Conservation (phyloP, 2,329 filamentous ascomycete species). For the Penicillium sp. region DNA sequence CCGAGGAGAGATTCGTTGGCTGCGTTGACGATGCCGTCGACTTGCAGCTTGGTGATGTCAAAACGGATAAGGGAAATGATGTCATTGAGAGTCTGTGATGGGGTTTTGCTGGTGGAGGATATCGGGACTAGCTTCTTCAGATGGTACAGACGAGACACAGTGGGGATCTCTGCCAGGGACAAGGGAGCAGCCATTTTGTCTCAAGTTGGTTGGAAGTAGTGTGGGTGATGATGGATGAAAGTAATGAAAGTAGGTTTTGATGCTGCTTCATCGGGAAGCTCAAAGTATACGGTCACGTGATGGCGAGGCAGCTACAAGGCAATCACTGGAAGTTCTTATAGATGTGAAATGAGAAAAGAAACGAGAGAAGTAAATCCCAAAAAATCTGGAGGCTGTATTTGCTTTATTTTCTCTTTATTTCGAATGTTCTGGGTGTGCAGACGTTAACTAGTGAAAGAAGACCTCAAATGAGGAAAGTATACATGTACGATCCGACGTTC, state of each 20-base stretch:
- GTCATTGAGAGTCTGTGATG: slow-evolving; percentile 49
- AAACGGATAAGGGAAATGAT: slow-evolving; percentile 64
- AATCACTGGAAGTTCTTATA: background rate
- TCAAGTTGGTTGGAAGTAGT: background rate
- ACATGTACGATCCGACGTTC: background rate
- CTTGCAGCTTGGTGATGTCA: slow-evolving; percentile 74
- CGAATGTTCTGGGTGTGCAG: background rate
- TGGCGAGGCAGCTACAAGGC: background rate
- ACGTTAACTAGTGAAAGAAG: background rate
- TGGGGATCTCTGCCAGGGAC: slow-evolving; percentile 37
- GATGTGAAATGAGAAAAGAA: background rate
- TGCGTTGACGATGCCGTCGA: slow-evolving; percentile 88
- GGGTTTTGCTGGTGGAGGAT: slow-evolving; percentile 28
- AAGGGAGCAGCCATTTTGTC: slow-evolving; percentile 21
- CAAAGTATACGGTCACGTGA: background rate
- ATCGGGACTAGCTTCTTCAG: slow-evolving; percentile 45
- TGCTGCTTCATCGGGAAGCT: background rate
- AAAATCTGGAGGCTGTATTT: too few relatives aligned
- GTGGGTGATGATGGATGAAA: background rate
- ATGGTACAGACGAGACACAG: slow-evolving; percentile 60
- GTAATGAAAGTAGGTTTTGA: background rate
- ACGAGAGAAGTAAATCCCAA: too few relatives aligned
- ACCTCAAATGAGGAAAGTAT: background rate
- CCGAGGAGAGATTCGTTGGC: slow-evolving; percentile 75
- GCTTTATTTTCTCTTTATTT: background rate